Base-by-base conservation (phyloP, 306 rosid species). In the Amphicarpaea edgeworthii region DNA sequence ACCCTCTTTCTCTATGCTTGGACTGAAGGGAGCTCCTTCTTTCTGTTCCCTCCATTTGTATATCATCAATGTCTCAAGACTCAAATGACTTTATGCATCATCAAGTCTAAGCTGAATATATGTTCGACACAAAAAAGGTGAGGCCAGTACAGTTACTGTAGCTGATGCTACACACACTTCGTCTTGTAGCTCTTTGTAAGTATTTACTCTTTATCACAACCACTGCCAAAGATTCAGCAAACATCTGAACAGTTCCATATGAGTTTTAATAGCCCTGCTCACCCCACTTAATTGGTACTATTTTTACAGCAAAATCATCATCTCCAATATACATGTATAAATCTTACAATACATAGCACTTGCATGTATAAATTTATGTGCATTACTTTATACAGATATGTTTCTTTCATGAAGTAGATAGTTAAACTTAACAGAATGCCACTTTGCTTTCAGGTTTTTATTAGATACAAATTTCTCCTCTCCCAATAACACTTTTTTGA, bases 1-100 rank as follows among this genome's bases (percentile, higher is more conserved):
- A n/a, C 83, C 79, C 37, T 82, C 57, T 77, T 62, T 75, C 54
- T 62, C 55, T 55, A 58, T 80, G 84, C 75, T 77, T 84, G 87
- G 87, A 80, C 87, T 77, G 87, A 63, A 83, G 75, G 71, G 82
- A 77, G 87, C 87, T 84, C 85, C 87, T 84, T 76, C 87, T 57
- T 72, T 77, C 85, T 77, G 57, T 72, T 80, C 42, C 70, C 80
- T 71, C 70, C 78, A 80, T 51, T 79, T 74, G 70, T 57, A 6
- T 47, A 6, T 47, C 37, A 28, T 28, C 40, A 7, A 17, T 46
- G 21, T 46, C 55, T 15, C 17, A 58, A 24, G 21, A 32, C 55
- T 15, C 17, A 58, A 24, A 57, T 19, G 37, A 37, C 70, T 80
- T 55, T 57, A 57, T 80, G 23, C 45, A 57, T 80, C 3, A 2